Percentiles rank a stretch among this genome's conserved stretches.
Evolutionary conservation across 2,329 filamentous ascomycete species (phyloP).

Genomic region (Cercospora beticola): DNA sequence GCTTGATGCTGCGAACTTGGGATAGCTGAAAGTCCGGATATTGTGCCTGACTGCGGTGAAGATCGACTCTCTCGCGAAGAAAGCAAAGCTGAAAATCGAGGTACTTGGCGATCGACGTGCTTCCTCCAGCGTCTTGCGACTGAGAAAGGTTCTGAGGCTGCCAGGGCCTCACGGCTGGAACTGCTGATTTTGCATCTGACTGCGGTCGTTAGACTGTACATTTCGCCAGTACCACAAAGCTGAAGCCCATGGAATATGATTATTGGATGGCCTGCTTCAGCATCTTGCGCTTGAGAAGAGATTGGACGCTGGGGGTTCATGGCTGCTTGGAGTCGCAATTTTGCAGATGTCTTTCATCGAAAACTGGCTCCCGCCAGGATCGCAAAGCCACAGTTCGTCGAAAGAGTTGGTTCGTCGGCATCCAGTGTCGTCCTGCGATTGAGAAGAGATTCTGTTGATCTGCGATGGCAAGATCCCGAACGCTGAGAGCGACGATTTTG

Average conservation of each 20-base stretch:
- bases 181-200: background rate
- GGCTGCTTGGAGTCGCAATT: background rate
- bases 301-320: background rate
- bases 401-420: background rate
- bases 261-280: background rate
- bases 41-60: background rate
- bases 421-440: background rate
- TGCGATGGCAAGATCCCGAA: background rate
- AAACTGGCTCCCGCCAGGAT: background rate
- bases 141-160: background rate
- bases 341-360: background rate
- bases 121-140: background rate
- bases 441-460: background rate
- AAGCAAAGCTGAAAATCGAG: background rate
- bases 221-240: background rate
- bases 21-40: background rate
- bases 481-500: background rate
- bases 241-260: background rate
- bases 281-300: background rate
- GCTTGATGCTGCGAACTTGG: background rate
- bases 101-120: background rate
- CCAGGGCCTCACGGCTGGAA: background rate
- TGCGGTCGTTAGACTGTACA: background rate
- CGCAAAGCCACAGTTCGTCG: background rate
- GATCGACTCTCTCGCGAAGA: background rate